phyloP scores from a whole-genome alignment of 768 basidiomycete genomes.

The Boletus barrowsii region DNA sequence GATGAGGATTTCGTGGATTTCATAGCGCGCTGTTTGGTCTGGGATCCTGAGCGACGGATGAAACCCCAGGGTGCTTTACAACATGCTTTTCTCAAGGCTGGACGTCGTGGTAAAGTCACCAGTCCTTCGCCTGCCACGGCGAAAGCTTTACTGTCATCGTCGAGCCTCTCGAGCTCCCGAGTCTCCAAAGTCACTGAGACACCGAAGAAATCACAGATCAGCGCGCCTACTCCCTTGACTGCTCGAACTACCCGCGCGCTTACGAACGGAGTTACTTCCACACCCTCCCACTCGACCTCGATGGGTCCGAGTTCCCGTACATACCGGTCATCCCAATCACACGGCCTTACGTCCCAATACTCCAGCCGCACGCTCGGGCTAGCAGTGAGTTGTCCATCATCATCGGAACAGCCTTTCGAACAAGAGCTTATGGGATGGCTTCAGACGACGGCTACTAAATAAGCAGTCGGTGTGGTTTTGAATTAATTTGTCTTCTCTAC shows the following conservation, averaged over 20 bases:
- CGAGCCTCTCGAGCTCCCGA: slow-evolving; percentile 48
- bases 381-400: slow-evolving; percentile 50
- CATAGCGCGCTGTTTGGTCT: slow-evolving; percentile 92
- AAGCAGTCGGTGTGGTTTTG: slow-evolving; percentile 11
- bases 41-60: slow-evolving; percentile 95
- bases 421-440: slow-evolving; percentile 38
- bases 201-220: slow-evolving; percentile 87
- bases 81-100: slow-evolving; percentile 81
- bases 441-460: slow-evolving; percentile 36
- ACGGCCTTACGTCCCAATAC: slow-evolving; percentile 69
- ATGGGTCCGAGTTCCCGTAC: slow-evolving; percentile 61
- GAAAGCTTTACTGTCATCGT: slow-evolving; percentile 57
- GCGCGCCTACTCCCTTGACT: slow-evolving; percentile 83
- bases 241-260: slow-evolving; percentile 66
- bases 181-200: slow-evolving; percentile 61
- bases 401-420: slow-evolving; percentile 33
- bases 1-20: slow-evolving; percentile 98
- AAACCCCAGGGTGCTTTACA: slow-evolving; percentile 92
- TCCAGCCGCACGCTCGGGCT: slow-evolving; percentile 74
- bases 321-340: slow-evolving; percentile 66
- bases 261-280: slow-evolving; percentile 49
- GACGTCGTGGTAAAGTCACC: slow-evolving; percentile 51
- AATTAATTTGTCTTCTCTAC: slow-evolving; percentile 5
- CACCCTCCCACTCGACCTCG: slow-evolving; percentile 57
- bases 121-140: slow-evolving; percentile 43